These are phyloP conservation scores for Collybia nuda DNA, from an alignment of 768 basidiomycete genomes.

Conservation along the genomic window DNA sequence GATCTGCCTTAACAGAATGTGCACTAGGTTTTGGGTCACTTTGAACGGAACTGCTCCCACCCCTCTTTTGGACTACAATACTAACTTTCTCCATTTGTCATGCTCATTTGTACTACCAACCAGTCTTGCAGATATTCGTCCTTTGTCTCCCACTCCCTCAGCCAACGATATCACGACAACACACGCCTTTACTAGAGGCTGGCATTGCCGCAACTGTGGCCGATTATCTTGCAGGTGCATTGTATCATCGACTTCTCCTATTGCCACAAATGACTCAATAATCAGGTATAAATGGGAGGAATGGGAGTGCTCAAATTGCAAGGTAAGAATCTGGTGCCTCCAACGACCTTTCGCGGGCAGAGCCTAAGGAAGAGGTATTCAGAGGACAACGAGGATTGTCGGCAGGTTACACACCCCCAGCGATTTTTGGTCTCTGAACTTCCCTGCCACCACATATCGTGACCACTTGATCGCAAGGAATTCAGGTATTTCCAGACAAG, in stretches of 20 bases:
- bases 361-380: background rate
- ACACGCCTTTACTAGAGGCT: conserved; percentile 61
- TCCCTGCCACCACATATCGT: conserved; percentile 25
- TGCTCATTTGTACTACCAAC: conserved; percentile 28
- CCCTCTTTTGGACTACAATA: conserved; percentile 43
- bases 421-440: conserved; percentile 32
- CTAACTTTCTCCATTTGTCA: conserved; percentile 42
- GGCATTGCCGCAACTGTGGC: conserved; percentile 70
- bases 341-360: no score
- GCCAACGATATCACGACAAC: conserved; percentile 44
- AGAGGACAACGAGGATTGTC: conserved; percentile 22
- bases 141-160: conserved; percentile 27
- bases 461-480: conserved; percentile 28
- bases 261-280: no score
- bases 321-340: conserved; percentile 36
- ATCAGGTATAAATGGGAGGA: conserved; percentile 70
- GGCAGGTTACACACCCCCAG: conserved; percentile 30
- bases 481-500: conserved; percentile 24
- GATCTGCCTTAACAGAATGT: conserved; percentile 64
- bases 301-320: conserved; percentile 68
- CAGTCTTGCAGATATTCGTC: conserved; percentile 37
- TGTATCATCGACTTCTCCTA: no score
- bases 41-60: conserved; percentile 24
- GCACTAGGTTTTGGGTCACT: conserved; percentile 55
- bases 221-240: conserved; percentile 71